Evolutionary conservation across 2,329 filamentous ascomycete genomes (phyloP).

Genomic region (Byssochlamys sp.): DNA sequence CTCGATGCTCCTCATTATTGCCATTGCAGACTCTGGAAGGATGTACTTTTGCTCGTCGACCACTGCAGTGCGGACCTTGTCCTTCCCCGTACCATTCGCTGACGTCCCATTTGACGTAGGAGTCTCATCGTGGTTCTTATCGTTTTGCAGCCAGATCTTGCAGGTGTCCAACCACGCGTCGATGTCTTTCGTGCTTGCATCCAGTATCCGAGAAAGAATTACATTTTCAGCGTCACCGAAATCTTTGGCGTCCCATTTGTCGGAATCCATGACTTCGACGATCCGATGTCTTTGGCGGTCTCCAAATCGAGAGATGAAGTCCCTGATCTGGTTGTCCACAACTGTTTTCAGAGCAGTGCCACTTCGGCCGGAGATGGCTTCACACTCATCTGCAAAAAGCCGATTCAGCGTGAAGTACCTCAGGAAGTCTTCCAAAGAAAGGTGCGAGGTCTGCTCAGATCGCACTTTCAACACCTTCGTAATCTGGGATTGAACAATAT

Average conservation of each 20-base stretch:
- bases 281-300: slow-evolving; percentile 50
- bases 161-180: slow-evolving; percentile 44
- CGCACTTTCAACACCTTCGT: slow-evolving; percentile 56
- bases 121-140: slow-evolving; percentile 12
- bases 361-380: slow-evolving; percentile 54
- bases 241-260: slow-evolving; percentile 57
- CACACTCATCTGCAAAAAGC: slow-evolving; percentile 57
- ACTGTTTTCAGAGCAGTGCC: slow-evolving; percentile 51
- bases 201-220: slow-evolving; percentile 46
- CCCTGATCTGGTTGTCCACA: slow-evolving; percentile 54
- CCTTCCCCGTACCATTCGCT: slow-evolving; percentile 40
- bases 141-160: slow-evolving; percentile 41
- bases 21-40: slow-evolving; percentile 70
- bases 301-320: slow-evolving; percentile 50
- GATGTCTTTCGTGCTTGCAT: slow-evolving; percentile 50
- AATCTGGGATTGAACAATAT: slow-evolving; percentile 55
- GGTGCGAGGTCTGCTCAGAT: slow-evolving; percentile 48
- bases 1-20: slow-evolving; percentile 71
- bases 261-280: slow-evolving; percentile 49
- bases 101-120: slow-evolving; percentile 29
- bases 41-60: slow-evolving; percentile 81
- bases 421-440: slow-evolving; percentile 49
- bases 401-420: slow-evolving; percentile 55
- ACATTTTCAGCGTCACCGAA: slow-evolving; percentile 46
- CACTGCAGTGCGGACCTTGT: slow-evolving; percentile 60